phyloP scores from a whole-genome alignment of 2,329 filamentous ascomycete genomes.

The Penicillium sp. region DNA sequence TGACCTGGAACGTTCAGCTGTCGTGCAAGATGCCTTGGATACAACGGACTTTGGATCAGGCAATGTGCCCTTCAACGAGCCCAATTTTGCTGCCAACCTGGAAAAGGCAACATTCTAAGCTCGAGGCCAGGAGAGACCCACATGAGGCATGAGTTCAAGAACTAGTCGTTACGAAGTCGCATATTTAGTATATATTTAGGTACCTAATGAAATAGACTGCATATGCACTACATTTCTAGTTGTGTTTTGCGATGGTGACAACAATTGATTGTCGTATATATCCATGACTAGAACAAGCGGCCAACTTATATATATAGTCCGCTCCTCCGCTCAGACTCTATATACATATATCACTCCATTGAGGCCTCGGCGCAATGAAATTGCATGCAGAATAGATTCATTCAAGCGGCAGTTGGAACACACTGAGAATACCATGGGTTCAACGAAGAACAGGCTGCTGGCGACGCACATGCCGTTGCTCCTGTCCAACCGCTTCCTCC shows the following conservation, averaged over 20 bases:
- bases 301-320: background rate
- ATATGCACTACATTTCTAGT: background rate
- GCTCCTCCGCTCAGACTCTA: background rate
- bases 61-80: conserved; percentile 50
- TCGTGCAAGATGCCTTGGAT: conserved; percentile 44
- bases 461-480: conserved; percentile 11
- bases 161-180: too few species aligned
- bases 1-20: conserved; percentile 12
- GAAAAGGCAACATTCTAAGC: conserved; percentile 34
- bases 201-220: background rate
- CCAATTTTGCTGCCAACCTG: conserved; percentile 48
- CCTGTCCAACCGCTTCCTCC: conserved; percentile 18
- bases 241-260: background rate
- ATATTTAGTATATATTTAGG: background rate
- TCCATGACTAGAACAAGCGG: background rate
- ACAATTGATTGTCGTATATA: too few species aligned
- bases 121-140: background rate
- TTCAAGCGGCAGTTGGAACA: conserved; percentile 12
- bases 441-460: conserved; percentile 14
- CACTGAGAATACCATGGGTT: conserved; percentile 21
- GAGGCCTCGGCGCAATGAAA: background rate
- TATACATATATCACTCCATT: background rate
- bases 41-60: conserved; percentile 48
- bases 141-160: background rate
- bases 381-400: background rate